A percentile compares a stretch with the other conserved stretches of the same genome.
phyloP scores from a whole-genome alignment of 2,329 filamentous ascomycete genomes.

The Thermothelomyces thermophilus region DNA sequence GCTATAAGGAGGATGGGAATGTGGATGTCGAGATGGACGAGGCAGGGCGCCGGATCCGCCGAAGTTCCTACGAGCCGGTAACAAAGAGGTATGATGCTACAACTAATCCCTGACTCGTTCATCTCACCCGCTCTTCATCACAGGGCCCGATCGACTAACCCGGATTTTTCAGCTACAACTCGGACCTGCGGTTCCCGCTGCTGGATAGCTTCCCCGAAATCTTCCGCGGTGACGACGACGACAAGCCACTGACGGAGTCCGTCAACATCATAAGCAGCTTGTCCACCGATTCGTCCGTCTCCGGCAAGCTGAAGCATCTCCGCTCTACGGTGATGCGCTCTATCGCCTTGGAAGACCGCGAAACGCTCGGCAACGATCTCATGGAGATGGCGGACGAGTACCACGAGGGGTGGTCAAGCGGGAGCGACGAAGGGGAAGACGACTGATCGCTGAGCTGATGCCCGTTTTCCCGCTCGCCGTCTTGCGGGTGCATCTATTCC shows the following conservation, averaged over 20 bases:
- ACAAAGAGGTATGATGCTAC: slow-evolving; percentile 21
- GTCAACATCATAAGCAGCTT: slow-evolving; percentile 54
- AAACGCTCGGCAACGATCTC: slow-evolving; percentile 73
- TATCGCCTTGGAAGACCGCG: slow-evolving; percentile 70
- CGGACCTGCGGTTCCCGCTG: slow-evolving; percentile 61
- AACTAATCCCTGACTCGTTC: neutral
- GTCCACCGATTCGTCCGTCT: slow-evolving; percentile 69
- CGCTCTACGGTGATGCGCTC: slow-evolving; percentile 57
- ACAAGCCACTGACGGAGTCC: slow-evolving; percentile 30
- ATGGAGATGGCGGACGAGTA: slow-evolving; percentile 82
- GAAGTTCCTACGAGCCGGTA: slow-evolving; percentile 26
- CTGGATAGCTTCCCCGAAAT: slow-evolving; percentile 80
- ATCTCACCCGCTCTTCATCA: no score
- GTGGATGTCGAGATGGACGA: slow-evolving; percentile 26
- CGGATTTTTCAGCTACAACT: slow-evolving; percentile 39
- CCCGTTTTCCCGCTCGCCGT: neutral
- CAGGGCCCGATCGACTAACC: no score
- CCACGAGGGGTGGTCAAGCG: slow-evolving; percentile 79
- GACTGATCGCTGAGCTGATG: slow-evolving; percentile 27
- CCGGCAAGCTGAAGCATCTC: slow-evolving; percentile 58
- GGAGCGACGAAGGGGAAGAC: slow-evolving; percentile 64
- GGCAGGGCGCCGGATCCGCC: slow-evolving; percentile 22
- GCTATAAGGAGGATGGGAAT: slow-evolving; percentile 27
- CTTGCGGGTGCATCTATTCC: neutral
- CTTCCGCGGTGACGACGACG: slow-evolving; percentile 44